A percentile compares a stretch with the other conserved stretches of the same genome.
phyloP scores from a whole-genome alignment of 306 rosid genomes.

The Erythrophleum fordii region DNA sequence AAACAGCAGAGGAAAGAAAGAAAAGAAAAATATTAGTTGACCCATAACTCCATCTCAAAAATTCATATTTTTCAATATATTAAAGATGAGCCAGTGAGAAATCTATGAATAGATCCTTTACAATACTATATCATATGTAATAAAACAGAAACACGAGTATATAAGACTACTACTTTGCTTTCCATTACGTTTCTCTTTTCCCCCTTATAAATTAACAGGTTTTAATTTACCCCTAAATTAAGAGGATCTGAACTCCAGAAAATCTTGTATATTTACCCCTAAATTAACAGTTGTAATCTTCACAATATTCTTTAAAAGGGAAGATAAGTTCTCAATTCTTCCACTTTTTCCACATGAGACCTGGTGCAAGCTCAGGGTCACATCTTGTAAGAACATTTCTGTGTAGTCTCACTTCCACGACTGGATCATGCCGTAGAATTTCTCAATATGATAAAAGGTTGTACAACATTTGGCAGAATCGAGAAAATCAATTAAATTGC shows the following conservation, averaged over 20 bases:
- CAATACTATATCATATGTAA: too few species aligned
- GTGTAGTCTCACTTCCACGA: background rate
- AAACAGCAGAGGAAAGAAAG: too few species aligned
- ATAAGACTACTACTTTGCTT: too few species aligned
- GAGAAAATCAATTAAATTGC: background rate
- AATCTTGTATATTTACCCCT: too few species aligned
- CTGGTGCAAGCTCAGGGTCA: background rate
- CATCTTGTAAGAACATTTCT: background rate
- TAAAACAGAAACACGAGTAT: too few species aligned
- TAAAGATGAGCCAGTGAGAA: background rate
- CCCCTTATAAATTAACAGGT: too few species aligned
- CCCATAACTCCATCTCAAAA: background rate
- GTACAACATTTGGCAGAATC: slow-evolving; percentile 3
- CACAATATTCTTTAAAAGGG: background rate
- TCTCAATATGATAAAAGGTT: background rate
- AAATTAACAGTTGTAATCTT: background rate
- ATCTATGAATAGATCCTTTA: too few species aligned
- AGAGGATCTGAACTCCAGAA: too few species aligned
- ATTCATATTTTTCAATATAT: background rate
- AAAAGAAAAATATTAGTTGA: too few species aligned
- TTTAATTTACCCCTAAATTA: too few species aligned
- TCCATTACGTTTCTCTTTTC: too few species aligned
- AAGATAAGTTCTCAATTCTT: background rate
- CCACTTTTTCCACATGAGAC: background rate
- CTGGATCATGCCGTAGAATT: slow-evolving; percentile 7